Evolutionary conservation across 352 stramenopile genomes (phyloP).

Genomic region (Phytopythium delawarense): DNA sequence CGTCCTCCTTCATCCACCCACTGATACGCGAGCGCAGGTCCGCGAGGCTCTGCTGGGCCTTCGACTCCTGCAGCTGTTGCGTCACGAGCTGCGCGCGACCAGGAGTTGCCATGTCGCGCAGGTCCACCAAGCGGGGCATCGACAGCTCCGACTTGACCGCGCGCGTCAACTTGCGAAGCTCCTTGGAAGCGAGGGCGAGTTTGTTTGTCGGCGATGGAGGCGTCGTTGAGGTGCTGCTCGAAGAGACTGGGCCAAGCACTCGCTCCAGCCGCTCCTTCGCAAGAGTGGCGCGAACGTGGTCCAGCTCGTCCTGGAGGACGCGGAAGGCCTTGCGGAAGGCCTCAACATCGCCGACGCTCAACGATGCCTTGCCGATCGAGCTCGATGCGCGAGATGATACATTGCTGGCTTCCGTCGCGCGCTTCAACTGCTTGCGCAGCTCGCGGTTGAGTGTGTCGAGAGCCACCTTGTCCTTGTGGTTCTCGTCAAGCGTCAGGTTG

Average conservation of each 20-base stretch:
- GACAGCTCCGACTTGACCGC: conserved; percentile 56
- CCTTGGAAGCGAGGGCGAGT: conserved; percentile 32
- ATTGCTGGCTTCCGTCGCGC: conserved; percentile 43
- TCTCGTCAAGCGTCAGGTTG: conserved; percentile 64
- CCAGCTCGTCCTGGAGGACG: conserved; percentile 50
- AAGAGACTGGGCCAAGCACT: conserved; percentile 27
- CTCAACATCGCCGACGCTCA: conserved; percentile 43
- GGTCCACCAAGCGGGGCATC: conserved; percentile 65
- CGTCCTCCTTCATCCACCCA: conserved; percentile 34
- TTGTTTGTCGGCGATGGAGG: conserved; percentile 15
- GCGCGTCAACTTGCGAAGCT: conserved; percentile 43
- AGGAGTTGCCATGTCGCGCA: conserved; percentile 24
- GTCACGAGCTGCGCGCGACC: conserved; percentile 41
- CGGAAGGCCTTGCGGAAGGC: conserved; percentile 57
- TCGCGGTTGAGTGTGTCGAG: conserved; percentile 70
- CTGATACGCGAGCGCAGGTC: conserved; percentile 45
- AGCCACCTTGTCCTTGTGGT: conserved; percentile 75
- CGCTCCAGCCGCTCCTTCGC: conserved; percentile 60
- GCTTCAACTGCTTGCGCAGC: conserved; percentile 77
- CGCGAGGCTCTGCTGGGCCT: conserved; percentile 29
- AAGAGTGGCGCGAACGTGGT: conserved; percentile 39
- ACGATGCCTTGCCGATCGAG: conserved; percentile 20
- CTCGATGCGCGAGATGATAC: conserved; percentile 14
- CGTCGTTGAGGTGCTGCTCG: background rate
- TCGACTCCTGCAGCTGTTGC: conserved; percentile 48